Percentiles rank a stretch among this genome's conserved stretches.
phyloP scores from a whole-genome alignment of 2,329 filamentous ascomycete genomes.

The Diplodia corticola region DNA sequence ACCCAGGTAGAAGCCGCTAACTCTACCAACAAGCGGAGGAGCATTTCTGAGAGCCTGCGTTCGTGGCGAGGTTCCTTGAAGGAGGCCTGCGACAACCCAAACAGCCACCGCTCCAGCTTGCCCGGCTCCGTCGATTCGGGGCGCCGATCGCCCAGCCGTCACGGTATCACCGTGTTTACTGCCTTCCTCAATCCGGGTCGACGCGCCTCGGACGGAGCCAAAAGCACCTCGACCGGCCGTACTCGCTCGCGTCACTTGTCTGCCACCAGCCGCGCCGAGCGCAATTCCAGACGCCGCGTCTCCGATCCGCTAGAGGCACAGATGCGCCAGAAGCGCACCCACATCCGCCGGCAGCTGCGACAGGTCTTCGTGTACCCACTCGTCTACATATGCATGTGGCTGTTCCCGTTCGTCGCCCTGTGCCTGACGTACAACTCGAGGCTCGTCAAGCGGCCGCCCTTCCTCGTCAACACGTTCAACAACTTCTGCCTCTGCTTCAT shows the following conservation, averaged over 20 bases:
- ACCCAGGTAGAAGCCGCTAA: background rate
- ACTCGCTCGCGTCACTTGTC: background rate
- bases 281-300: background rate
- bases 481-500: slow-evolving; percentile 64
- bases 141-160: background rate
- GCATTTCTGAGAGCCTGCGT: background rate
- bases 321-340: slow-evolving; percentile 45
- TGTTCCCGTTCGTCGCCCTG: slow-evolving; percentile 68
- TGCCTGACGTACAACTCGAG: slow-evolving; percentile 59
- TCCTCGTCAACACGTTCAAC: slow-evolving; percentile 56
- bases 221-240: background rate
- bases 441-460: slow-evolving; percentile 55
- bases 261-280: background rate
- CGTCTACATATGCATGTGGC: slow-evolving; percentile 71
- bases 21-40: background rate
- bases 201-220: background rate
- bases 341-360: slow-evolving; percentile 67
- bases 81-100: background rate
- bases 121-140: background rate
- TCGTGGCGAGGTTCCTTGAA: background rate
- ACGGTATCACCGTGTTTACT: background rate
- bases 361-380: slow-evolving; percentile 75
- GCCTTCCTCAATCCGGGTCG: background rate
- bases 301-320: background rate
- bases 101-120: background rate